Percentiles rank a stretch among this genome's conserved stretches.
These are phyloP conservation scores for Penicillium sp. DNA, from an alignment of 2,329 filamentous ascomycete species.

Conservation along the genomic window DNA sequence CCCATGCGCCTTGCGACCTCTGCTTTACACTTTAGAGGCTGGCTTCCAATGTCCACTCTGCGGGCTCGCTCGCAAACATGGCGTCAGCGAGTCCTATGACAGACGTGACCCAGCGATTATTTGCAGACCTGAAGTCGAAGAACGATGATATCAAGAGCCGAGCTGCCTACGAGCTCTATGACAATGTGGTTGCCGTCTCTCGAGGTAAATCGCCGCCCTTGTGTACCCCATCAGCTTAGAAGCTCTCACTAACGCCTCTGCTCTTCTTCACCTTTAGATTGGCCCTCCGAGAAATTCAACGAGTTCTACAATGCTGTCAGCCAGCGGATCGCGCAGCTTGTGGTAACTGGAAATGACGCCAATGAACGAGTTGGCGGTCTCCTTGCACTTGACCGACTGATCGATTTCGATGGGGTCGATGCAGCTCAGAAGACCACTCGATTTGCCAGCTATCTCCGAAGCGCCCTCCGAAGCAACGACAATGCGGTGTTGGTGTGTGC, in stretches of 20 bases:
- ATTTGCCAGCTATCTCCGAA: conserved; percentile 87
- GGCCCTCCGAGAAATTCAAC: conserved; percentile 76
- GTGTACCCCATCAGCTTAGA: not conserved
- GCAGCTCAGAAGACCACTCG: conserved; percentile 89
- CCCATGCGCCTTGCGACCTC: conserved; percentile 25
- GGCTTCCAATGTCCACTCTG: conserved; percentile 43
- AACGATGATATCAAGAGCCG: conserved; percentile 52
- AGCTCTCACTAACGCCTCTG: conserved; percentile 15
- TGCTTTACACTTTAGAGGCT: conserved; percentile 32
- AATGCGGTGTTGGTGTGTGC: conserved; percentile 88
- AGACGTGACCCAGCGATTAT: conserved; percentile 58
- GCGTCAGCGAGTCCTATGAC: conserved; percentile 49
- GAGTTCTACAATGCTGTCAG: conserved; percentile 69
- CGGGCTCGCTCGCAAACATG: conserved; percentile 45
- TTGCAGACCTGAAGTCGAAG: conserved; percentile 60
- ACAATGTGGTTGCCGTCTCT: conserved; percentile 49
- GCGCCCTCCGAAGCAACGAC: conserved; percentile 86
- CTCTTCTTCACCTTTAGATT: conserved; percentile 56
- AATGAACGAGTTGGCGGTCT: conserved; percentile 89
- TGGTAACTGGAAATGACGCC: conserved; percentile 82
- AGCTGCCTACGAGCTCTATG: conserved; percentile 52
- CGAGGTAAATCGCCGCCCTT: conserved; percentile 40
- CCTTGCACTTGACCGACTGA: conserved; percentile 85
- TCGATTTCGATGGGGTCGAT: conserved; percentile 96
- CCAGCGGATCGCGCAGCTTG: conserved; percentile 68